Percentiles rank a stretch among this genome's conserved stretches.
These are phyloP conservation scores for Ophiocordyceps robertsii DNA, from an alignment of 2,329 filamentous ascomycete genomes.

Conservation along the genomic window DNA sequence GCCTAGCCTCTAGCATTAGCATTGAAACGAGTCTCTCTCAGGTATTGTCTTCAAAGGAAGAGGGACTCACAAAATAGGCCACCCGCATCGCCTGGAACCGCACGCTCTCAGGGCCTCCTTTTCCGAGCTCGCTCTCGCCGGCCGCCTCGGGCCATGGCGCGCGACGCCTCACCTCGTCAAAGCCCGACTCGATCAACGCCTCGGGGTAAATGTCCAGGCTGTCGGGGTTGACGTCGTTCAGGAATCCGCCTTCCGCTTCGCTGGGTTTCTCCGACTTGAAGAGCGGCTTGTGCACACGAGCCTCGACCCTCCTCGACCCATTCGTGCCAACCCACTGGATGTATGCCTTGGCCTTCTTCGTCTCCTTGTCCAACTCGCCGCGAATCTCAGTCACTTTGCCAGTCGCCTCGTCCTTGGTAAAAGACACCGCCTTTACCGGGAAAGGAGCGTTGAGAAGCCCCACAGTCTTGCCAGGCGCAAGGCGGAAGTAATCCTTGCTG, in stretches of 20 bases:
- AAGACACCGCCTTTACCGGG: constrained; percentile 57
- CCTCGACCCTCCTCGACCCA: constrained; percentile 55
- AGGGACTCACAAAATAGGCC: constrained; percentile 57
- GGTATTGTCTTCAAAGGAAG: not conserved
- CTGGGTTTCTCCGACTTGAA: constrained; percentile 82
- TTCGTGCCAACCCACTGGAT: constrained; percentile 78
- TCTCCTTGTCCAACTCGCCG: constrained; percentile 53
- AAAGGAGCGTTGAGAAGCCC: constrained; percentile 61
- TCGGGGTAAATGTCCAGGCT: constrained; percentile 68
- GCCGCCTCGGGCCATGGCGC: constrained; percentile 75
- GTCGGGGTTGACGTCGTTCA: constrained; percentile 72
- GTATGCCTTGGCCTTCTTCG: constrained; percentile 62
- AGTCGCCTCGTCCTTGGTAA: constrained; percentile 50
- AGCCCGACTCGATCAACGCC: constrained; percentile 71
- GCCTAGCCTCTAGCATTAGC: constrained; percentile 23
- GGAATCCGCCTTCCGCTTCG: constrained; percentile 63
- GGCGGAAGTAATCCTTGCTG: constrained; percentile 64
- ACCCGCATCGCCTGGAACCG: constrained; percentile 87
- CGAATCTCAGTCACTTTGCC: constrained; percentile 54
- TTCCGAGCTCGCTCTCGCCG: constrained; percentile 51
- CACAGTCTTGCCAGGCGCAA: constrained; percentile 65
- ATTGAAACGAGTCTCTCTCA: not conserved
- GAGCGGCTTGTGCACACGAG: constrained; percentile 65
- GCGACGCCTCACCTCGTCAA: constrained; percentile 58
- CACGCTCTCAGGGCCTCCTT: constrained; percentile 57